Percentiles rank a stretch among this genome's conserved stretches.
Conservation (phyloP, 2,329 filamentous ascomycete species). For the Neofusicoccum sp. region DNA sequence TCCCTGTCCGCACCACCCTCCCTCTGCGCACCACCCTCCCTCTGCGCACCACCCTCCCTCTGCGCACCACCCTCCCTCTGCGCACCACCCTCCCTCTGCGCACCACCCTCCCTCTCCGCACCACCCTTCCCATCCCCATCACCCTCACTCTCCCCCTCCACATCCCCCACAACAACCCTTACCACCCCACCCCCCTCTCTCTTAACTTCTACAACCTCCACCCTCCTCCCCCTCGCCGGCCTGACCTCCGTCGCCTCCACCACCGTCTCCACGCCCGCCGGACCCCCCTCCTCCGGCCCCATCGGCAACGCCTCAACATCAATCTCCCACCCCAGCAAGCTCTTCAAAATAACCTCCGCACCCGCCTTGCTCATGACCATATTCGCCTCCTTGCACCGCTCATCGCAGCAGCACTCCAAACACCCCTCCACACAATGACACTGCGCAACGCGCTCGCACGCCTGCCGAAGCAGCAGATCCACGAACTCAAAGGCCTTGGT, state of each 20-base stretch:
- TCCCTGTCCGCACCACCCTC: too few relatives aligned
- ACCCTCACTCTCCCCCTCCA: background rate
- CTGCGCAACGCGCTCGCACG: constrained; percentile 71
- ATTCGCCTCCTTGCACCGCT: constrained; percentile 82
- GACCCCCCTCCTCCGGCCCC: constrained; percentile 70
- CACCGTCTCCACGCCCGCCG: constrained; percentile 79
- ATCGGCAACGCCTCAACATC: constrained; percentile 77
- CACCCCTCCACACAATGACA: constrained; percentile 83
- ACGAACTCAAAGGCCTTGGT: constrained; percentile 94
- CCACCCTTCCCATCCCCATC: background rate
- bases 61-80: background rate
- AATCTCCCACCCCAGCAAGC: constrained; percentile 73
- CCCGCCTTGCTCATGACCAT: constrained; percentile 94
- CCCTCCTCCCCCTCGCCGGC: constrained; percentile 42
- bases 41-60: too few relatives aligned
- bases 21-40: too few relatives aligned
- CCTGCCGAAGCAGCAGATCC: constrained; percentile 74
- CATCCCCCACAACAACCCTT: background rate
- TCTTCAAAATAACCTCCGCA: constrained; percentile 77
- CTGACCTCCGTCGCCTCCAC: constrained; percentile 70
- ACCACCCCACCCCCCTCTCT: background rate
- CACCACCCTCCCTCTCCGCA: background rate
- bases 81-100: background rate
- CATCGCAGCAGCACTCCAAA: constrained; percentile 84
- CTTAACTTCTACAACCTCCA: constrained; percentile 43